Percentiles rank a stretch among this genome's conserved stretches.
phyloP scores from a whole-genome alignment of 2,329 filamentous ascomycete genomes.

The Paracamarosporium sp. region DNA sequence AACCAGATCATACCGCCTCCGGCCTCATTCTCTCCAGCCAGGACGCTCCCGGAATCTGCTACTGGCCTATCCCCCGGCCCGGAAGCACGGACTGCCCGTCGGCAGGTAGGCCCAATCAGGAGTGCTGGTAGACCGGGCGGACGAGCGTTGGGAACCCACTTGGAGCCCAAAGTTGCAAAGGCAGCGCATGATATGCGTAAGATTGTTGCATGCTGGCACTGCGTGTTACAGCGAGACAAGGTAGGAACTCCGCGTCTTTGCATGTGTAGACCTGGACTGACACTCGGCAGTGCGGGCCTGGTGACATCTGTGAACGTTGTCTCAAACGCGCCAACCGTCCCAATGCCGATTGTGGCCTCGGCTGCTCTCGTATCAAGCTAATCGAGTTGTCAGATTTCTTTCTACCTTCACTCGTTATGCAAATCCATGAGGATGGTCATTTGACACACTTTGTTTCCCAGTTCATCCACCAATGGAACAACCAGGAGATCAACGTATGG shows the following conservation, averaged over 20 bases:
- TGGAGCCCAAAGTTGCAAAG: constrained; percentile 44
- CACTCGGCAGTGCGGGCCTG: constrained; percentile 44
- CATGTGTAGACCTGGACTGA: constrained; percentile 12
- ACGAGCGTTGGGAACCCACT: constrained; percentile 47
- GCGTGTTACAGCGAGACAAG: constrained; percentile 55
- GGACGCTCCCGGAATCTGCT: constrained; percentile 21
- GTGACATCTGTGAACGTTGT: constrained; percentile 48
- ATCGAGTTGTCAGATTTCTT: constrained; percentile 53
- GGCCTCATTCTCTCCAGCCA: constrained; percentile 16
- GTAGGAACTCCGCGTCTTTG: constrained; percentile 30
- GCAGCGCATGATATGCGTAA: constrained; percentile 55
- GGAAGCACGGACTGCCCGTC: constrained; percentile 20
- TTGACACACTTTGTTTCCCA: constrained; percentile 48
- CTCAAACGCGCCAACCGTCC: constrained; percentile 46
- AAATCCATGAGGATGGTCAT: constrained; percentile 52
- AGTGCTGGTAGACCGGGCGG: constrained; percentile 42
- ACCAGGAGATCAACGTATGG: constrained; percentile 48
- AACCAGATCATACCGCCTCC: constrained; percentile 13
- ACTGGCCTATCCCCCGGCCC: constrained; percentile 36
- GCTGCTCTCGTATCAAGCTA: constrained; percentile 55
- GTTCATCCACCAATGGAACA: constrained; percentile 47
- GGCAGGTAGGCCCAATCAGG: constrained; percentile 24
- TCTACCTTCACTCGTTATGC: constrained; percentile 49
- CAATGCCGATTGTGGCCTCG: constrained; percentile 50
- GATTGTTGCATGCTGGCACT: constrained; percentile 56